phyloP scores from a whole-genome alignment of 78 protist genomes.

The Goniomonas avonlea region DNA sequence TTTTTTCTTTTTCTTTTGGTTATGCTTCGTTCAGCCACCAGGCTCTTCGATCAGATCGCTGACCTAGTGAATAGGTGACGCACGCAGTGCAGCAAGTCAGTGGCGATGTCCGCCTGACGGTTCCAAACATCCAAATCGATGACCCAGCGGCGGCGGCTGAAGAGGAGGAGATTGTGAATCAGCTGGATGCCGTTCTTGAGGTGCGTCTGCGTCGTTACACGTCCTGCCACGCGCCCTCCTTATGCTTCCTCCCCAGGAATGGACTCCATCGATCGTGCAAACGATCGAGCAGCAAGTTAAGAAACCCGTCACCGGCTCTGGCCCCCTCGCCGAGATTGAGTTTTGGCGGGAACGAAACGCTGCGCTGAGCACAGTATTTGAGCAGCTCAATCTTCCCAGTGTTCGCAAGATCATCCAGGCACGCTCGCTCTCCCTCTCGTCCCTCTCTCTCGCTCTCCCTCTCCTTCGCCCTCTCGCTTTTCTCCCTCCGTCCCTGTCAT shows the following conservation, averaged over 20 bases:
- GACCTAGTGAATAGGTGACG: no score
- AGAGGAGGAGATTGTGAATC: slow-evolving; percentile 9
- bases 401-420: no score
- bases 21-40: no score
- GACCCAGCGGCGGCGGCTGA: slow-evolving; percentile 5
- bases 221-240: no score
- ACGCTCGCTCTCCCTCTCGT: no score
- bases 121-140: slow-evolving; percentile 37
- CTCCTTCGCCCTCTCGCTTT: no score
- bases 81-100: slow-evolving; percentile 40
- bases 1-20: no score
- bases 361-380: slow-evolving; percentile 46
- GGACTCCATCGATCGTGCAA: slow-evolving; percentile 20
- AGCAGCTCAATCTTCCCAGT: slow-evolving; percentile 58
- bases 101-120: slow-evolving; percentile 22
- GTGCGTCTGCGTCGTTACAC: no score
- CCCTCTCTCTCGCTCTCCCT: no score
- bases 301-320: slow-evolving; percentile 30
- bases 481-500: no score
- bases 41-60: no score
- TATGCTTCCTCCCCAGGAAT: no score
- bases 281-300: slow-evolving; percentile 11
- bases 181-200: slow-evolving; percentile 18
- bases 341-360: slow-evolving; percentile 59
- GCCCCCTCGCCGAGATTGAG: slow-evolving; percentile 69